phyloP scores from a whole-genome alignment of 495 filamentous ascomycete species.

The Clavariopsis aquatica region DNA sequence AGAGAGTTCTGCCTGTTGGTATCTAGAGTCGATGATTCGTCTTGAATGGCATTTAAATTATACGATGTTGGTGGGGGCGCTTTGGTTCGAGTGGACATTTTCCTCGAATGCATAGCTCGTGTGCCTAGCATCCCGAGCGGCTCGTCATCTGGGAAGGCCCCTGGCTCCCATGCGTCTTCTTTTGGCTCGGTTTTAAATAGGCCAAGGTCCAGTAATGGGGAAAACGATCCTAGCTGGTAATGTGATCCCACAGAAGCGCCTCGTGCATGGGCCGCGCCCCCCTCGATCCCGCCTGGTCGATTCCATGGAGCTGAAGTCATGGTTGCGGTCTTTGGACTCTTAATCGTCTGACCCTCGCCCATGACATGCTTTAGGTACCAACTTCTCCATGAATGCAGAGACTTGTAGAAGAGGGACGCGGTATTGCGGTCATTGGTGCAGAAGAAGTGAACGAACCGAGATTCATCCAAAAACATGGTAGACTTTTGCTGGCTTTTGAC shows the following conservation, averaged over 20 bases:
- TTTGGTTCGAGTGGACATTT: constrained; percentile 33
- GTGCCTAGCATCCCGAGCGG: constrained; percentile 33
- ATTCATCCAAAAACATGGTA: constrained; percentile 75
- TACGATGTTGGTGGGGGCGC: constrained; percentile 50
- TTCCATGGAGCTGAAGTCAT: constrained; percentile 2
- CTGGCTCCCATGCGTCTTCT: neutral
- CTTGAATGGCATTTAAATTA: constrained; percentile 1
- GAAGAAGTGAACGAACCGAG: constrained; percentile 92
- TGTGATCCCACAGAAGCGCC: constrained; percentile 40
- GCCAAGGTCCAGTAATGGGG: constrained; percentile 56
- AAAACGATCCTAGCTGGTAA: constrained; percentile 59
- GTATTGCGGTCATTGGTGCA: constrained; percentile 68
- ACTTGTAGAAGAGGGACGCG: constrained; percentile 66
- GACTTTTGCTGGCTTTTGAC: constrained; percentile 93
- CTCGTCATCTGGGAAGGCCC: constrained; percentile 17
- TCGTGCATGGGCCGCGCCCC: constrained; percentile 35
- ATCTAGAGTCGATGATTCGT: constrained; percentile 15
- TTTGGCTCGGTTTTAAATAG: constrained; percentile 43
- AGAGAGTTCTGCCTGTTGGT: constrained; percentile 14
- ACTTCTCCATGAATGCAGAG: constrained; percentile 79
- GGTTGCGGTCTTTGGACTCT: constrained; percentile 26
- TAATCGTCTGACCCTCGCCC: constrained; percentile 53
- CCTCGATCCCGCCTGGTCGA: constrained; percentile 41
- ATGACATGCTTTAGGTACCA: constrained; percentile 78
- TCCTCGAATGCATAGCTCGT: constrained; percentile 32